Percentiles rank a stretch among this genome's conserved stretches.
phyloP scores from a whole-genome alignment of 495 filamentous ascomycete genomes.

The Rhizodiscina lignyota region DNA sequence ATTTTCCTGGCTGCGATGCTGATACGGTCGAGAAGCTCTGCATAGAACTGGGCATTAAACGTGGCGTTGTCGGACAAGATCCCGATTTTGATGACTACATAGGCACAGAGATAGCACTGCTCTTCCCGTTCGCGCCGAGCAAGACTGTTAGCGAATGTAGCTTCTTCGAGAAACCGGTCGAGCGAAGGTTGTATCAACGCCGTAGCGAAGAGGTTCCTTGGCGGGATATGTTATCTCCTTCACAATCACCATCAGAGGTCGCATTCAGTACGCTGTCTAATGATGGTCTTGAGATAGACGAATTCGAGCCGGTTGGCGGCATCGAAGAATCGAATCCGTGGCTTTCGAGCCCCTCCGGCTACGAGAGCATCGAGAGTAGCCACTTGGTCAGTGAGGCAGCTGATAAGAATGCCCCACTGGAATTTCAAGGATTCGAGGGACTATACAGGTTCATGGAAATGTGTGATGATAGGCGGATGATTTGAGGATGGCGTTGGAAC shows the following conservation, averaged over 20 bases:
- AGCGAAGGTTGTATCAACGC: slow-evolving; percentile 7
- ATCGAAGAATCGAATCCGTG: slow-evolving; percentile 33
- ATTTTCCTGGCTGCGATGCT: slow-evolving; percentile 81
- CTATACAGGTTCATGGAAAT: slow-evolving; percentile 79
- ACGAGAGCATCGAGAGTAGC: slow-evolving; percentile 35
- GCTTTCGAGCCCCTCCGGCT: slow-evolving; percentile 30
- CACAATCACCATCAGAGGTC: slow-evolving; percentile 11
- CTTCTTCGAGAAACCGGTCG: slow-evolving; percentile 15
- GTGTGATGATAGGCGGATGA: too few relatives aligned
- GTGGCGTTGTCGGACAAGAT: slow-evolving; percentile 68
- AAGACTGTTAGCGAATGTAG: slow-evolving; percentile 15
- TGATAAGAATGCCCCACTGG: slow-evolving; percentile 17
- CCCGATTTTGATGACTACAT: slow-evolving; percentile 28
- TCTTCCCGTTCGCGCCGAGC: slow-evolving; percentile 74
- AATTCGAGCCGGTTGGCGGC: slow-evolving; percentile 31
- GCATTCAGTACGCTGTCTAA: slow-evolving; percentile 17
- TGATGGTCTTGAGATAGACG: slow-evolving; percentile 13
- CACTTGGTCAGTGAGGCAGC: too few relatives aligned
- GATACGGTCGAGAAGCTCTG: slow-evolving; percentile 72
- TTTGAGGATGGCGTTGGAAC: too few relatives aligned
- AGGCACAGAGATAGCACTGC: slow-evolving; percentile 48
- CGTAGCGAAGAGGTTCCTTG: too few relatives aligned
- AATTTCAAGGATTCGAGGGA: slow-evolving; percentile 69
- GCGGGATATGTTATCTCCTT: slow-evolving; percentile 40
- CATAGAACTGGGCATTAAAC: slow-evolving; percentile 63